Base-by-base conservation (phyloP, 768 basidiomycete genomes). In the Boletus edulis region DNA sequence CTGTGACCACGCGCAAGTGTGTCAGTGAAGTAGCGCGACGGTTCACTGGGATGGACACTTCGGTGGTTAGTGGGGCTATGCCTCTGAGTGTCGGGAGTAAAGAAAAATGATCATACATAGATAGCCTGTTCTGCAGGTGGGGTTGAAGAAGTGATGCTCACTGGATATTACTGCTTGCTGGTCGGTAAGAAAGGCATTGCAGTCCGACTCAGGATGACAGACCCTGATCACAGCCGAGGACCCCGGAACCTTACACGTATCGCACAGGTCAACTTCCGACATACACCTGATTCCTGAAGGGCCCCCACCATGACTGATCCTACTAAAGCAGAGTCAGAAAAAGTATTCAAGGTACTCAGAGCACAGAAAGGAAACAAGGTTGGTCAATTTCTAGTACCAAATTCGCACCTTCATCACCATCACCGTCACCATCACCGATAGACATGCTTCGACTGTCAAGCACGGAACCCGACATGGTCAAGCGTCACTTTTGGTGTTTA, bases 391-490 rank as follows among this genome's bases (percentile, higher is more conserved):
- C 15, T 50, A 31, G 40, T 38, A 15, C 52, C 22, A 10, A 14
- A 18, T 20, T 41, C 31, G 9, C 49, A 43, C 48, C 54, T 50
- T 59, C 44, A 54, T 50, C 34, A 39, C 46, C 42, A 1, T 50
- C 34, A 39, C 46, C 45, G 8, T 29, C 29, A 29, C 29, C 29
- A 56, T 61, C 64, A 54, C 58, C 64, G 56, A 46, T 67, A 92
- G 90, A 78, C 81, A 67, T 98, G 96, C 75, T 97, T 97, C 65
- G 96, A 98, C 71, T 98, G 96, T 70, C 81, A 83, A 65, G 94
- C 95, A 45, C 87, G 94, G 64, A 97, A 97, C 74, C 96, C 96
- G 44, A 97, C 94, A 32, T 98, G 96, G 97, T 87, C 94, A 4
- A 94, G 92, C 58, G 93, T 97, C 20, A 95, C 94, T 0, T 99